Evolutionary conservation across 768 basidiomycete genomes (phyloP).

Genomic region (Tylopilus plumbeoviolaceoides): DNA sequence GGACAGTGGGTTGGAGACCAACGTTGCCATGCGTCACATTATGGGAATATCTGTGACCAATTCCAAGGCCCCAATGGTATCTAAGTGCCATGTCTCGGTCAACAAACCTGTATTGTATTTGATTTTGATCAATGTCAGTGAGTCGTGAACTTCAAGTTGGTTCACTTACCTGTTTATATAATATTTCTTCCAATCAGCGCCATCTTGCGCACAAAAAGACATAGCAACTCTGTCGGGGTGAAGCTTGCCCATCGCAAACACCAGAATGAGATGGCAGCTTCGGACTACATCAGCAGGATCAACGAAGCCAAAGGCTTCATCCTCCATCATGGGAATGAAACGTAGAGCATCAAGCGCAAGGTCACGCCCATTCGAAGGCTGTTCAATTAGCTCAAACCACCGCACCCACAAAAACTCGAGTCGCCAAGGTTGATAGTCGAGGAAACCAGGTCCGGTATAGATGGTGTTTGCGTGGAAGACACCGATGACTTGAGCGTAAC

Average conservation of each 20-base stretch:
- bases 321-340: background rate
- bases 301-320: background rate
- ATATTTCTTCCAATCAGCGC: background rate
- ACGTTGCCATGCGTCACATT: too few species aligned
- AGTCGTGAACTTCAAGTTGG: too few species aligned
- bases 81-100: background rate
- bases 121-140: too few species aligned
- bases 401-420: background rate
- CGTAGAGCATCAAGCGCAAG: background rate
- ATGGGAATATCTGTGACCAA: background rate
- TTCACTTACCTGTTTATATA: background rate
- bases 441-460: too few species aligned
- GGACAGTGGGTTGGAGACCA: too few species aligned
- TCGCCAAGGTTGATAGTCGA: too few species aligned
- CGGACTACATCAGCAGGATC: background rate
- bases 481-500: too few species aligned
- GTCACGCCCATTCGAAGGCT: too few species aligned
- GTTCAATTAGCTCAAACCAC: background rate
- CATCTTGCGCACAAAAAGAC: background rate
- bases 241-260: background rate
- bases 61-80: background rate
- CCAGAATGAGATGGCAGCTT: background rate
- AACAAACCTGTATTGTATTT: background rate
- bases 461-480: too few species aligned
- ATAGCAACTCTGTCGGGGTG: background rate